These are phyloP conservation scores for Ceratobasidium sp. DNA, from an alignment of 1,284 basidiomycete genomes.

Conservation along the genomic window DNA sequence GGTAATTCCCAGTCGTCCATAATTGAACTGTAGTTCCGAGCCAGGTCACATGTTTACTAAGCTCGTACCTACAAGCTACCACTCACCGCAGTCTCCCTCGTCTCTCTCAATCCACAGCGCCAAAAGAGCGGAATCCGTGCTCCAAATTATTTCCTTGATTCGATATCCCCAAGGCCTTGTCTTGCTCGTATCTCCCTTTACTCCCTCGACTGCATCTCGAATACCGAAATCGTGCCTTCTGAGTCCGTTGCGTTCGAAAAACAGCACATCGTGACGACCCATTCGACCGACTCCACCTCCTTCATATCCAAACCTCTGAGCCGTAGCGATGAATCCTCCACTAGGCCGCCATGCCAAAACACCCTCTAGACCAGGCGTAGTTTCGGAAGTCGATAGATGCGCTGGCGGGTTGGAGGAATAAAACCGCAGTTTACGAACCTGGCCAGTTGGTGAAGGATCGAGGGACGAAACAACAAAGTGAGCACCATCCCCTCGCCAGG, in stretches of 20 bases:
- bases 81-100: constrained; percentile 70
- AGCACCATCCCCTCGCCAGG: constrained; percentile 92
- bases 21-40: constrained; percentile 81
- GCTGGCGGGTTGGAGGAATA: constrained; percentile 64
- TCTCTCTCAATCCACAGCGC: constrained; percentile 84
- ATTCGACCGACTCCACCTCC: constrained; percentile 71
- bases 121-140: constrained; percentile 85
- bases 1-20: constrained; percentile 95
- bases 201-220: constrained; percentile 55
- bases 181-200: constrained; percentile 43
- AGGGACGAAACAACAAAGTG: constrained; percentile 87
- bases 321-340: constrained; percentile 83
- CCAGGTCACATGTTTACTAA: too few species aligned
- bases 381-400: constrained; percentile 87
- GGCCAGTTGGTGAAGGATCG: constrained; percentile 47
- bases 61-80: not conserved
- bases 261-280: constrained; percentile 86
- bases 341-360: constrained; percentile 86
- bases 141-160: constrained; percentile 85
- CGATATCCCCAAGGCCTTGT: constrained; percentile 63
- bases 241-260: constrained; percentile 95
- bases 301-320: constrained; percentile 81
- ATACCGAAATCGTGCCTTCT: constrained; percentile 89
- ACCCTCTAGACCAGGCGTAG: constrained; percentile 83
- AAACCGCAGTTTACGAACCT: constrained; percentile 16